These are phyloP conservation scores for Pseudogymnoascus sp. DNA, from an alignment of 2,329 filamentous ascomycete genomes.

Conservation along the genomic window DNA sequence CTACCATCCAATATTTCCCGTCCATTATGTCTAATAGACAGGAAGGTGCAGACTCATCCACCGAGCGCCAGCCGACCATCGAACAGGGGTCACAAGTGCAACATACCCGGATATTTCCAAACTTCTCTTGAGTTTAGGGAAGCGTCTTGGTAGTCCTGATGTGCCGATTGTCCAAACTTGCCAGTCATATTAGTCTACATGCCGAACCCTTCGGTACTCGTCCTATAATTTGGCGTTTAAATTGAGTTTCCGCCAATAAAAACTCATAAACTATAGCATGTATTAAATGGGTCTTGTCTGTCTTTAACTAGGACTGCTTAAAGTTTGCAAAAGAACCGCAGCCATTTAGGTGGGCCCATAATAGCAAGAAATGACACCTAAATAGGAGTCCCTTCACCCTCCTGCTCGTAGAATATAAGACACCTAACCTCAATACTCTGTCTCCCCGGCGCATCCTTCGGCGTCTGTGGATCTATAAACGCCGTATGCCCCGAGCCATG, in stretches of 20 bases:
- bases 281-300: too few species aligned
- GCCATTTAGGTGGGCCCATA: background rate
- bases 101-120: too few species aligned
- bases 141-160: too few species aligned
- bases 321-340: background rate
- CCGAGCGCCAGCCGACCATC: background rate
- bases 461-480: slow-evolving; percentile 64
- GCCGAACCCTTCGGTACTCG: too few species aligned
- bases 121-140: too few species aligned
- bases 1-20: background rate
- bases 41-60: background rate
- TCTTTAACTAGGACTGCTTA: background rate
- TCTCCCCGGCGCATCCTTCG: slow-evolving; percentile 56
- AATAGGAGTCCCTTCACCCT: background rate
- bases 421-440: slow-evolving; percentile 83
- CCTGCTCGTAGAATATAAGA: slow-evolving; percentile 51
- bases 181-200: too few species aligned
- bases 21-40: background rate
- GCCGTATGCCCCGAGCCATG: slow-evolving; percentile 55
- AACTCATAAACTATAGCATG: too few species aligned
- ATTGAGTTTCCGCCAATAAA: too few species aligned
- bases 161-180: too few species aligned
- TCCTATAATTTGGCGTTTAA: too few species aligned
- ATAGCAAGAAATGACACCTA: background rate
- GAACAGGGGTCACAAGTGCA: background rate